These are phyloP conservation scores for Misopates orontium DNA, from an alignment of 257 asterid genomes.

Conservation along the genomic window DNA sequence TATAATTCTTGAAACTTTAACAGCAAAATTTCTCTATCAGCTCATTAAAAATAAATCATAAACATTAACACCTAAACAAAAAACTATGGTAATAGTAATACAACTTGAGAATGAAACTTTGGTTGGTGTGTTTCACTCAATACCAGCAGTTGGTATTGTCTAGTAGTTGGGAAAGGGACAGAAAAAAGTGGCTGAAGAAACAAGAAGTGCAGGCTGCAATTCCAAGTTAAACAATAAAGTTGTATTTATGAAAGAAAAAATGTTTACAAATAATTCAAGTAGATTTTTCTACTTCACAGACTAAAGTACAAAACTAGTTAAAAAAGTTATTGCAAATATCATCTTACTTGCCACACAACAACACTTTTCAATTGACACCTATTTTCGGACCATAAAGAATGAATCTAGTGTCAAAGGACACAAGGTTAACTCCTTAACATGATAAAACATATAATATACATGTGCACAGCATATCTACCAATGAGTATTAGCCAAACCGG, in stretches of 20 bases:
- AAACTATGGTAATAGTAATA: no score
- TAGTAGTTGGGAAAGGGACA: slow-evolving; percentile 2
- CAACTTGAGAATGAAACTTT: neutral
- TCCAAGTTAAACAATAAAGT: neutral
- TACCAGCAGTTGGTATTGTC: neutral
- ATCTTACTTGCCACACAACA: no score
- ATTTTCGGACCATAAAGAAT: no score
- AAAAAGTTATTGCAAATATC: no score
- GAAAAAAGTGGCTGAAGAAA: slow-evolving; percentile 30
- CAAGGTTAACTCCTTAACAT: neutral
- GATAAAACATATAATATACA: neutral
- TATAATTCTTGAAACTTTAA: neutral
- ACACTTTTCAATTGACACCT: no score
- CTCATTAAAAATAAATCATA: neutral
- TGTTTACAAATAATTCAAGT: no score
- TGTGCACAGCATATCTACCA: neutral
- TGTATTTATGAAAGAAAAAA: neutral
- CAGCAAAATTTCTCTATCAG: neutral
- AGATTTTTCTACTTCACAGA: no score
- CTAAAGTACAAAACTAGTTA: no score
- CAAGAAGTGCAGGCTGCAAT: slow-evolving; percentile 26
- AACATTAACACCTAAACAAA: neutral
- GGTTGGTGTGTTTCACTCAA: slow-evolving; percentile 1
- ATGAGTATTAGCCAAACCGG: no score
- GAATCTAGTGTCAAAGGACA: no score